Evolutionary conservation across 2,329 filamentous ascomycete genomes (phyloP), one percentile per base, ranked within the genome.

Genomic region (Amphichorda felina): DNA sequence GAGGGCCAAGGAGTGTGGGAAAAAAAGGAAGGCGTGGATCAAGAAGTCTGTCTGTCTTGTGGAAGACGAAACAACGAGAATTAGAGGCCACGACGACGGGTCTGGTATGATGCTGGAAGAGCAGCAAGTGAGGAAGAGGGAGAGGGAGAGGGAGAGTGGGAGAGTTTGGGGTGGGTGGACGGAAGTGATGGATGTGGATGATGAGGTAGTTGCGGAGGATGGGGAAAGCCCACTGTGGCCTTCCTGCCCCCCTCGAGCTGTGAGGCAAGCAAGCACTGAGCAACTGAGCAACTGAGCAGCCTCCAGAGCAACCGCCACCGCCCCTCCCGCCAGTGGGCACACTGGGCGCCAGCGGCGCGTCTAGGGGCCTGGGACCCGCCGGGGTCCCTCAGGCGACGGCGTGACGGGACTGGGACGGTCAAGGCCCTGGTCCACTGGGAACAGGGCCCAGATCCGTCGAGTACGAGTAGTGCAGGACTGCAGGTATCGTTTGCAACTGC

Each of bases 51-150:
- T 35, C 34, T 17, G 28, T 31, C 35, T 25, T 9, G 21, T 25
- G n/a, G 21, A 19, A 17, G 30, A 35, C 19, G 18, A 18, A 21
- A 35, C 21, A 21, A 30, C 35, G 15, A 17, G 35, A 36, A 36
- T 13, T 15, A 27, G 25, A 35, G n/a, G 25, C 33, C 21, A 27
- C 33, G 33, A 35, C n/a, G 24, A 19, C 10, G 6, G 6, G 33
- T 28, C 33, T 21, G 30, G 34, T 19, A 34, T 26, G 38, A 33
- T 18, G 35, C 16, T 45, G 49, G 44, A 47, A 43, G 44, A 47
- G 49, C 50, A 55, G 50, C 51, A 50, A 53, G 48, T 54, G 63
- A 60, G 54, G 56, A 63, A 57, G 56, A 48, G 48, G 49, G 46
- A 48, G 41, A 47, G 41, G 40, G 38, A 39, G 46, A 48, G 48